Base-by-base conservation (phyloP, 805 yeast species). In the Grigorovia transvaalensis region DNA sequence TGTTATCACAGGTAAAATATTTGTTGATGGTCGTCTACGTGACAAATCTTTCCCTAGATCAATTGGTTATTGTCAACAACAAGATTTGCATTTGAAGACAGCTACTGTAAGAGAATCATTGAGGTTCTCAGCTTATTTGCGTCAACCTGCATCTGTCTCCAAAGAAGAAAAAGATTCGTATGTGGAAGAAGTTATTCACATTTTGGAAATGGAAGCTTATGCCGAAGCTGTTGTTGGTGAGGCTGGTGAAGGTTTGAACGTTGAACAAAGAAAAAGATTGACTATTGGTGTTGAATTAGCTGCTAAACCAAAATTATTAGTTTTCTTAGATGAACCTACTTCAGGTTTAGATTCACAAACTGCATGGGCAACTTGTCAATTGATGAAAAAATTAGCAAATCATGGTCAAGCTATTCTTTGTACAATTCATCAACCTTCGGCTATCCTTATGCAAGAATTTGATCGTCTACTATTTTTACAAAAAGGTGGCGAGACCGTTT, bases 371-470 rank as follows among this genome's bases (percentile, higher is more conserved):
- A 77, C 80, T 58, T 77, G 81, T 65, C 75, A 78, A 62, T 71
- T 80, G 65, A 73, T 80, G 79, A 74, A 80, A 65, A 78, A 78
- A 57, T 66, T 80, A 54, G 81, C 84, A 6, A 69, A 74, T 57
- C 76, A 75, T 57, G 84, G 84, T 44, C 84, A 80, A 64, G 84
- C 84, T 44, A 79, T 80, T 61, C 69, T 80, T 63, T 80, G 85
- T 72, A 85, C 95, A 29, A 85, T 85, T 58, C 93, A 85, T 69
- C 95, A 85, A 68, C 95, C 95, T 61, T 85, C 93, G 9, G 90
- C 95, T 50, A 74, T 84, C 53, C 71, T 86, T 62, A 74, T 86
- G 70, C 78, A 85, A 62, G 87, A 83, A 60, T 86, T 88, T 63
- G 95, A 88, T 63, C 77, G 89, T 60, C 73, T 87, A 58, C 71